Percentiles rank a stretch among this genome's conserved stretches.
Evolutionary conservation across 495 filamentous ascomycete species (phyloP).

Genomic region (Massariosphaeria phaeospora): DNA sequence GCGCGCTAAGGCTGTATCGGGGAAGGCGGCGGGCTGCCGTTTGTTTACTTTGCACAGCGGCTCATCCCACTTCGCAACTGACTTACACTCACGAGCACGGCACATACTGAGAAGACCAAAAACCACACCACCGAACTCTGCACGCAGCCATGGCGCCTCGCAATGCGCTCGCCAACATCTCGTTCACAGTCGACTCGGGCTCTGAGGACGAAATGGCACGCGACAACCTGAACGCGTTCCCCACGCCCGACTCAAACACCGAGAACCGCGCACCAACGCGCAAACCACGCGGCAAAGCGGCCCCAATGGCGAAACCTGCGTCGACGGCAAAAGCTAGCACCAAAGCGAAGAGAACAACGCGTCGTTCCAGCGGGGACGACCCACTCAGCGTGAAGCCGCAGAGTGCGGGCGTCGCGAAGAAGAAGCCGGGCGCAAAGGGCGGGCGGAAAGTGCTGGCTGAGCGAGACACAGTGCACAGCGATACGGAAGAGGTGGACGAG

Average conservation of each 20-base stretch:
- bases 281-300: slow-evolving; percentile 24
- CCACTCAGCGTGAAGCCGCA: slow-evolving; percentile 25
- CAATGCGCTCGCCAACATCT: slow-evolving; percentile 51
- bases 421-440: slow-evolving; percentile 37
- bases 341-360: slow-evolving; percentile 26
- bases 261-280: slow-evolving; percentile 33
- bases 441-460: slow-evolving; percentile 50
- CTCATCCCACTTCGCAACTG: slow-evolving; percentile 5
- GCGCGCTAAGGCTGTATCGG: too few species aligned
- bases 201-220: slow-evolving; percentile 54
- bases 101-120: too few species aligned
- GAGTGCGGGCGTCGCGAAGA: slow-evolving; percentile 29
- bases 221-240: slow-evolving; percentile 38
- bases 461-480: slow-evolving; percentile 47
- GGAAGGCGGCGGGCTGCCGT: too few species aligned
- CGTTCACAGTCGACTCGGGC: slow-evolving; percentile 63
- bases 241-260: slow-evolving; percentile 36
- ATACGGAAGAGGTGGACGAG: slow-evolving; percentile 51
- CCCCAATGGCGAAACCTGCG: slow-evolving; percentile 23
- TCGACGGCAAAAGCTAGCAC: slow-evolving; percentile 16
- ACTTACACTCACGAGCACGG: neutral
- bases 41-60: slow-evolving; percentile 27
- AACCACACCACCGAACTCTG: neutral
- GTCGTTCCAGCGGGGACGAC: slow-evolving; percentile 31
- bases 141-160: slow-evolving; percentile 50